A percentile compares a stretch with the other conserved stretches of the same genome.
Evolutionary conservation across 1,284 basidiomycete species (phyloP).

Genomic region (Acaromyces ingoldii): DNA sequence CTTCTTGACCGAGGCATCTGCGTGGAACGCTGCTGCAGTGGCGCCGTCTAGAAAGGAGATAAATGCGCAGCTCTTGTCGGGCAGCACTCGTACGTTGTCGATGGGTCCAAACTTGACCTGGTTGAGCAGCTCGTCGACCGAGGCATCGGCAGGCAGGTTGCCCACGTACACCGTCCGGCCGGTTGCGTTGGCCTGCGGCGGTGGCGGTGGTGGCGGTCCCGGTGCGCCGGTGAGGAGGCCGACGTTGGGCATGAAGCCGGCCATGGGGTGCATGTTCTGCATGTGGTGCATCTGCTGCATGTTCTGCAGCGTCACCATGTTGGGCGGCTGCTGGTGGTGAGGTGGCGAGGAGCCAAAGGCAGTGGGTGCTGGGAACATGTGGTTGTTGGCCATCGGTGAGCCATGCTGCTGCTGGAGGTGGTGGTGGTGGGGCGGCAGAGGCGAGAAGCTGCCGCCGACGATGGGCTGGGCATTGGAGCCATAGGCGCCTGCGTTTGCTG

Average conservation of each 20-base stretch:
- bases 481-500: too few species aligned
- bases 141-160: constrained; percentile 89
- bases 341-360: too few species aligned
- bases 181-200: not conserved
- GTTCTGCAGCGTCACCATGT: too few species aligned
- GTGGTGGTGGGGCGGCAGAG: too few species aligned
- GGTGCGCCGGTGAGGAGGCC: not conserved
- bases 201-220: not conserved
- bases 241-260: not conserved
- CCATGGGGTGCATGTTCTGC: not conserved
- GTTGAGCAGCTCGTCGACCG: constrained; percentile 93
- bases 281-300: too few species aligned
- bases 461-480: too few species aligned
- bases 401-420: too few species aligned
- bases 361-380: too few species aligned
- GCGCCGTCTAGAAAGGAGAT: constrained; percentile 60
- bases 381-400: too few species aligned
- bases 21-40: constrained; percentile 47
- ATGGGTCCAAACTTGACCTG: constrained; percentile 96
- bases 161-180: constrained; percentile 91
- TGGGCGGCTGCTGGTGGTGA: too few species aligned
- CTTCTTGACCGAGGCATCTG: constrained; percentile 48
- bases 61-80: constrained; percentile 96
- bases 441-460: too few species aligned
- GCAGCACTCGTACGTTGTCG: constrained; percentile 88